Evolutionary conservation across 176 grass and related monocot species (phyloP), one percentile per base, ranked within the genome.

Genomic region (Aegilops sharonensis): DNA sequence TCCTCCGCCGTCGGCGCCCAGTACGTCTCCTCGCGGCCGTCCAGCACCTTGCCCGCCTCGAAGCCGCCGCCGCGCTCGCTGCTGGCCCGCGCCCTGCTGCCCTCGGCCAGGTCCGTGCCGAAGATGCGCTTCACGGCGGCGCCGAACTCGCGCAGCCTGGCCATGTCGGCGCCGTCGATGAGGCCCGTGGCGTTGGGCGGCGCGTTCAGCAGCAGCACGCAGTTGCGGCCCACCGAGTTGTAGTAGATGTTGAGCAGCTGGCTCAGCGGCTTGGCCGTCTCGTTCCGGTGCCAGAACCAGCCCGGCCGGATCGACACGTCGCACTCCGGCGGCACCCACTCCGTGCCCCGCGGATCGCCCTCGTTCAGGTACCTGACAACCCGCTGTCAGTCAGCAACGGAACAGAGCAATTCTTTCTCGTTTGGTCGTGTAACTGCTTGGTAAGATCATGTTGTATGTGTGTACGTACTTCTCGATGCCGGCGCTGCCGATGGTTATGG

Each of bases 241-340:
- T 98, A 98, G 87, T 98, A 98, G 80, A 98, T 95, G 11, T 94
- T 36, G 5, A 98, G 82, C 50, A 98, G 83, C 57, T 91, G 66
- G 8, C 10, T 35, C 71, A 95, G 81, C 78, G 87, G 88, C 89
- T 95, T 98, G 24, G 97, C 97, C 64, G 97, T 91, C 82, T 98
- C 92, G 81, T 95, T 94, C 50, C 42, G 72, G 93, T 98, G 97
- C 97, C 97, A 98, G 89, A 98, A 98, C 97, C 97, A 98, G 8
- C 97, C 94, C 11, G 70, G 85, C 30, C 97, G 90, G 82, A 98
- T 94, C 75, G 97, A 98, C 47, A 98, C 94, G 79, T 98, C 97
- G 54, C 97, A 98, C 88, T 98, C 97, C 60, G 94, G 85, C 80
- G 97, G 97, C 85, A 98, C 90, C 97, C 97, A 98, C 85, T 94